Evolutionary conservation across 768 basidiomycete genomes (phyloP).

Genomic region (Coprinopsis marcescibilis): DNA sequence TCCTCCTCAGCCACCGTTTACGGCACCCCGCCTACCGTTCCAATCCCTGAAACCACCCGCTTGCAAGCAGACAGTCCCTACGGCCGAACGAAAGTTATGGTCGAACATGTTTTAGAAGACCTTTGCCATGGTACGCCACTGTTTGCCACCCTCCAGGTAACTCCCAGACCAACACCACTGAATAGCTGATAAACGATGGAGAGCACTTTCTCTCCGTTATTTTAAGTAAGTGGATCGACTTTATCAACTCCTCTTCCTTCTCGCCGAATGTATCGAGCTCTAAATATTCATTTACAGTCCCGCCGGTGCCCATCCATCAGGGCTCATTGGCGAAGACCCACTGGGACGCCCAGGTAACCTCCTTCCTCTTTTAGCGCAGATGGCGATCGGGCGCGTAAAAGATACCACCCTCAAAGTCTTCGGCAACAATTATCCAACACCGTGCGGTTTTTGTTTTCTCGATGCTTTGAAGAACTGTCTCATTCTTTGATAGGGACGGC

Average conservation of each 20-base stretch:
- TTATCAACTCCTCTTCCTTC: neutral
- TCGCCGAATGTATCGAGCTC: neutral
- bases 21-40: constrained; percentile 85
- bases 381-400: constrained; percentile 85
- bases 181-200: constrained; percentile 69
- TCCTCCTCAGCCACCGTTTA: constrained; percentile 99
- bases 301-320: constrained; percentile 97
- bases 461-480: constrained; percentile 2
- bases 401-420: constrained; percentile 75
- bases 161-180: constrained; percentile 10
- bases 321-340: constrained; percentile 95
- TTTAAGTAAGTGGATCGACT: constrained; percentile 71
- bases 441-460: constrained; percentile 37
- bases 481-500: constrained; percentile 60
- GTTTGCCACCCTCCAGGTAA: constrained; percentile 6
- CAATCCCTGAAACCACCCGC: constrained; percentile 89
- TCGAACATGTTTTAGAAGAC: constrained; percentile 85
- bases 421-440: constrained; percentile 95
- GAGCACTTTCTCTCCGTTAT: constrained; percentile 85
- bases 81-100: constrained; percentile 95
- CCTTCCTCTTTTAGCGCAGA: constrained; percentile 87
- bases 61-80: constrained; percentile 89
- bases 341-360: constrained; percentile 91
- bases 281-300: constrained; percentile 48
- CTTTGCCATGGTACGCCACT: constrained; percentile 64